Evolutionary conservation across 257 asterid genomes (phyloP), one percentile per base, ranked within the genome.

Genomic region (Scutellaria minor): DNA sequence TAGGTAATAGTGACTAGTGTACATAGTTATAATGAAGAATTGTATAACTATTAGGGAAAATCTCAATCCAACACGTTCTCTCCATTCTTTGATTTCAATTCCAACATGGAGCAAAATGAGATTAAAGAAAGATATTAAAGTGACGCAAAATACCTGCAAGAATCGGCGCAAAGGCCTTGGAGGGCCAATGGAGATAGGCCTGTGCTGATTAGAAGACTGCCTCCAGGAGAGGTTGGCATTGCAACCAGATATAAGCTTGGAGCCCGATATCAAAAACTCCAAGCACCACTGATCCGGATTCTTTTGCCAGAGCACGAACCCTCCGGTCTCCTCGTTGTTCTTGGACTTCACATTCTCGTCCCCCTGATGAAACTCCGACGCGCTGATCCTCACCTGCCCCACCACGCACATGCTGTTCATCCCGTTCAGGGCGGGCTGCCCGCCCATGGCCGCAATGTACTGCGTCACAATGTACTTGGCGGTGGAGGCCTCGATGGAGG

Each of bases 401-500:
- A 91, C 62, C 24, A 87, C 95, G 37, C 97, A 93, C 93, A 91
- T 93, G 85, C 97, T 87, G 47, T 78, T 79, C 42, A 89, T 87
- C 3, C 81, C 79, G 65, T 81, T 85, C 72, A 93, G 72, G 1
- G 96, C 94, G 35, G 94, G 85, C 77, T 82, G 96, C 41, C 91
- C 98, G 58, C 98, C 97, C 8, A 89, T 87, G 3, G 98, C 98
- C 9, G 98, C 98, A 59, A 93, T 80, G 74, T 93, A 93, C 39
- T 93, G 98, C 55, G 84, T 90, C 13, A 93, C 88, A 2, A 93
- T 93, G 75, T 93, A 93, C 55, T 93, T 93, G 0, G 98, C 98
- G 9, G 98, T 93, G 50, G 98, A 91, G 1, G 97, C 97, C 81
- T 93, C 98, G 96, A 93, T 90, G 74, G 97, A 91, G 9, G 95